These are phyloP conservation scores for Euphorbia tirucalli DNA, from an alignment of 345 rosid species.

Conservation along the genomic window DNA sequence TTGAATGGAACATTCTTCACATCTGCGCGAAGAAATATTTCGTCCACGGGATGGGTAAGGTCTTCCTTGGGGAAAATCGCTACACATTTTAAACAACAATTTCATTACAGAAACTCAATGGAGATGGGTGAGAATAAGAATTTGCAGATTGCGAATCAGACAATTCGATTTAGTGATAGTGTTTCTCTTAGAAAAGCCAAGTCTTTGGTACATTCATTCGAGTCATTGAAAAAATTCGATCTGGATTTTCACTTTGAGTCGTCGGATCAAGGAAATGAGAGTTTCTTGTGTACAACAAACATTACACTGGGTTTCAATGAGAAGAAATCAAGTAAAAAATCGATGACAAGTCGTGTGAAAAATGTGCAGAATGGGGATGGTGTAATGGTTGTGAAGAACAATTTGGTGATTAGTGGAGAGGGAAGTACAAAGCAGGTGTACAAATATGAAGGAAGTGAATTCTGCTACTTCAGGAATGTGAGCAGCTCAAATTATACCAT, in stretches of 20 bases:
- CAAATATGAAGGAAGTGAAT: constrained; percentile 39
- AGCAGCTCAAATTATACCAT: constrained; percentile 68
- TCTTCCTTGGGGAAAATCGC: constrained; percentile 63
- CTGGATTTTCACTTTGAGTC: constrained; percentile 34
- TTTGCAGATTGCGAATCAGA: constrained; percentile 61
- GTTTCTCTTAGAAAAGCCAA: constrained; percentile 32
- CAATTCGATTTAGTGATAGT: constrained; percentile 45
- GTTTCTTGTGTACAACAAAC: constrained; percentile 33
- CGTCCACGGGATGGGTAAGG: constrained; percentile 56
- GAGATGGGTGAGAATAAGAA: constrained; percentile 43
- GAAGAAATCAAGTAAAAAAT: constrained; percentile 32
- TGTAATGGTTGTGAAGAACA: constrained; percentile 42
- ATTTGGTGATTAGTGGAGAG: constrained; percentile 42
- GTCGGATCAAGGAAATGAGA: constrained; percentile 38
- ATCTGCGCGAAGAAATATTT: constrained; percentile 46
- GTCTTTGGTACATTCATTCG: constrained; percentile 21
- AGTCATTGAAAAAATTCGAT: constrained; percentile 50
- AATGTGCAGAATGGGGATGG: constrained; percentile 62
- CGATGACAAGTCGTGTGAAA: constrained; percentile 33
- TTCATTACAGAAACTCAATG: constrained; percentile 60
- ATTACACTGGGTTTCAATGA: constrained; percentile 58
- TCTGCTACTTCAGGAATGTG: constrained; percentile 72
- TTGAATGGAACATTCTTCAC: constrained; percentile 58
- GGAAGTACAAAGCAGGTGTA: constrained; percentile 60
- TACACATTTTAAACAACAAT: constrained; percentile 46